Base-by-base conservation (phyloP, 768 basidiomycete genomes). In the Tricholoma bakamatsutake region DNA sequence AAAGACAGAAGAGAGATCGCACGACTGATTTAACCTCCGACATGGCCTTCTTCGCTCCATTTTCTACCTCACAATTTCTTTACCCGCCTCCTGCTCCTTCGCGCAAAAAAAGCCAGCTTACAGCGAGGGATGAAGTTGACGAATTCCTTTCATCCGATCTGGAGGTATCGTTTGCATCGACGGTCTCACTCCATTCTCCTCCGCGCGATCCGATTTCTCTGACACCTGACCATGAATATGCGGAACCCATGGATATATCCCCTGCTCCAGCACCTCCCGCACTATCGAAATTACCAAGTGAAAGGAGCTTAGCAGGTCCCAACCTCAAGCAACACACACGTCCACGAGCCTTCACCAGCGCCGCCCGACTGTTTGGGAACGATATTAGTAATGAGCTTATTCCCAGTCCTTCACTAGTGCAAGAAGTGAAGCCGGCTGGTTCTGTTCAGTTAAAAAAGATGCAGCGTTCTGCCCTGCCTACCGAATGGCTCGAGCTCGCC, bases 171-270 rank as follows among this genome's bases (percentile, higher is more conserved):
- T 93, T 93, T 64, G 88, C 88, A 6, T 90, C 89, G 30, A 88
- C 80, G 57, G 85, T 92, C 68, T 93, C 90, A 6, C 72, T 93
- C 47, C 78, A 88, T 64, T 89, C 88, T 27, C 87, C 90, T 33
- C 76, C 83, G 12, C 77, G 71, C 49, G 75, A 80, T 28, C 65
- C 73, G 50, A 62, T 76, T 53, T 68, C 71, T 35, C 71, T 85
- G 48, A 62, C 77, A 6, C 71, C 77, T 30, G 82, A 83, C 24
- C 72, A 69, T 61, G 76, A 73, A 40, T 76, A 75, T 59, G 73
- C 79, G 50, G 77, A 85, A 51, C 80, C 87, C 3, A 92, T 92
- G 90, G 90, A 92, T 64, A 86, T 93, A 47, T 92, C 90, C 3
- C 90, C 90, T 8, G 81, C 79, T 21, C 85, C 70, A 61, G 66